Base-by-base conservation (phyloP, 129 eudicot genomes). In the Pseudognaphalium luteoalbum region DNA sequence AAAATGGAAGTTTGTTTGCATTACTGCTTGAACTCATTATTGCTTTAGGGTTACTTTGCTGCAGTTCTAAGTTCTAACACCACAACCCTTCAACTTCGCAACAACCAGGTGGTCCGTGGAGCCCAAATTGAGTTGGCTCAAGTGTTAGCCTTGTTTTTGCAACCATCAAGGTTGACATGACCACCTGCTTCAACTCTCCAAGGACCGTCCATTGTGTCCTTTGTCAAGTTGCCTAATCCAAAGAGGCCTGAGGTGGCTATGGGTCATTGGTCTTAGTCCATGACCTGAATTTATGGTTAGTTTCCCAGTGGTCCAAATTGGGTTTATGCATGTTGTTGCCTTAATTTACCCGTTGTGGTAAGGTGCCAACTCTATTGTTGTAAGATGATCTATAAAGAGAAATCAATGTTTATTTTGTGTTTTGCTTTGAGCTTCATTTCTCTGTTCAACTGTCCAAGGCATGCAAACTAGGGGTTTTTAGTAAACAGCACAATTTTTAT, bases 1-100 rank as follows among this genome's bases (percentile, higher is more conserved):
- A 61, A 5, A 61, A 19, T 57, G 25, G 19, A 34, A 68, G 4
- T 59, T 58, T 56, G 32, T 56, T 68, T 58, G 30, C 68, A 33
- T 68, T 57, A n/a, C 56, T 76, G 22, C 35, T 66, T 15, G 51
- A 65, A 77, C 68, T 56, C 37, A 20, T 67, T 68, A 39, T 37
- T 21, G 28, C 42, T 25, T 57, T 20, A 25, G 81, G 29, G 67
- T 77, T 56, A 39, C 34, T 75, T 74, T 29, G 44, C 4, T 64
- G 66, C 7, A 52, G 37, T 76, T 76, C 73, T 29, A 33, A 66
- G 52, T 39, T 39, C 12, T 39, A 39, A 39, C 47, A 65, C 66
- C 19, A 54, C 60, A 17, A 57, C 22, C 22, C 62, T 16, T 57
- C 22, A 20, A 57, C 62, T 57, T 29, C 29, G 29, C 62, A 57